Percentiles rank a stretch among this genome's conserved stretches.
phyloP scores from a whole-genome alignment of 768 basidiomycete species.

The Termitomyces sp. region DNA sequence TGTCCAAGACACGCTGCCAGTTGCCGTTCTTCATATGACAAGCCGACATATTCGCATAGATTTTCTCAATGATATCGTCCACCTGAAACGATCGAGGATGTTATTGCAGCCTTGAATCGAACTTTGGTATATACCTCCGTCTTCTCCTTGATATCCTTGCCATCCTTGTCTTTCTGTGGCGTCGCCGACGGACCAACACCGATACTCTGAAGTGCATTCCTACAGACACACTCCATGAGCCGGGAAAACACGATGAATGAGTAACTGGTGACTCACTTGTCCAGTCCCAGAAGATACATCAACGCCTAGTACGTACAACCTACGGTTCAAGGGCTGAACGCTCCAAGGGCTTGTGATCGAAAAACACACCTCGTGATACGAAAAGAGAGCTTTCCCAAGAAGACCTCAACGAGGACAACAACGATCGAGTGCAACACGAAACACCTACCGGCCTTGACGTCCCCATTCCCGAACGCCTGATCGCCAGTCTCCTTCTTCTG shows the following conservation, averaged over 20 bases:
- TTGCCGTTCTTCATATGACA: constrained; percentile 78
- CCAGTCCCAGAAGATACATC: constrained; percentile 68
- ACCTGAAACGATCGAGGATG: constrained; percentile 33
- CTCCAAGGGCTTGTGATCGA: neutral
- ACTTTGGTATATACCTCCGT: constrained; percentile 47
- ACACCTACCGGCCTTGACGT: constrained; percentile 51
- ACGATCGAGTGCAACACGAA: neutral
- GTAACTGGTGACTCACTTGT: constrained; percentile 49
- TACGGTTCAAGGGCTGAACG: constrained; percentile 1
- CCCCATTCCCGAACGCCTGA: constrained; percentile 62
- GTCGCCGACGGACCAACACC: constrained; percentile 31
- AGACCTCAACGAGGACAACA: neutral
- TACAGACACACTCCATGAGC: constrained; percentile 13
- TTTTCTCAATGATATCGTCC: constrained; percentile 72
- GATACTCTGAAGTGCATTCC: constrained; percentile 51
- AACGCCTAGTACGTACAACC: constrained; percentile 39
- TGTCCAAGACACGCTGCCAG: constrained; percentile 73
- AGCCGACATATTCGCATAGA: constrained; percentile 81
- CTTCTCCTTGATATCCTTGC: constrained; percentile 43
- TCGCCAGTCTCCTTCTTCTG: constrained; percentile 65
- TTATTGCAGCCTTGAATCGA: constrained; percentile 1
- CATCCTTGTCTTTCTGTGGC: constrained; percentile 22
- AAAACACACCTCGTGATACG: constrained; percentile 58
- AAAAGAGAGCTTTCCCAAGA: constrained; percentile 46
- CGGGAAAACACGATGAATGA: neutral